Evolutionary conservation across 2,329 filamentous ascomycete genomes (phyloP).

Genomic region (Verticillium dahliae): DNA sequence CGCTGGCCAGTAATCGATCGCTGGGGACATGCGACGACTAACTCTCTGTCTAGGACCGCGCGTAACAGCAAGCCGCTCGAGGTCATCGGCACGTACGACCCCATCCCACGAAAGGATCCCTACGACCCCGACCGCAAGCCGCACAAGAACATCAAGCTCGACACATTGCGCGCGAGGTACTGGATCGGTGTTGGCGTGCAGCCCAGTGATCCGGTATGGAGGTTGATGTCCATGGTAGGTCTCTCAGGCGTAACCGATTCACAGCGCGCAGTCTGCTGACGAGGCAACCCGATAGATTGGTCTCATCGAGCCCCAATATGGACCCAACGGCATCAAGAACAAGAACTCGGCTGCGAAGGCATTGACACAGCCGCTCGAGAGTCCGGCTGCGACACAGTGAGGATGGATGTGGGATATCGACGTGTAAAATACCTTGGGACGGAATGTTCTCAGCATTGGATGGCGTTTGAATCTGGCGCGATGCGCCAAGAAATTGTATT

Average conservation of each 20-base stretch:
- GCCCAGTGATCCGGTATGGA: slow-evolving; percentile 84
- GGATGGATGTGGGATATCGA: not conserved
- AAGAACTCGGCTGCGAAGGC: slow-evolving; percentile 9
- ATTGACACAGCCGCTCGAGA: slow-evolving; percentile 1
- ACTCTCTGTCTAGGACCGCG: slow-evolving; percentile 56
- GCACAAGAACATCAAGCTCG: slow-evolving; percentile 89
- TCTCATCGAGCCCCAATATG: slow-evolving; percentile 30
- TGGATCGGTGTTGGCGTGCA: slow-evolving; percentile 97
- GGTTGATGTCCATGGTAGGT: slow-evolving; percentile 71
- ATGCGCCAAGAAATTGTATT: not conserved
- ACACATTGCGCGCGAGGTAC: slow-evolving; percentile 75
- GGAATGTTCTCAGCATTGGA: not conserved
- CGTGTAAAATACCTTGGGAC: not conserved
- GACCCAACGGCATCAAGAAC: slow-evolving; percentile 8
- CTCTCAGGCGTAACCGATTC: not conserved
- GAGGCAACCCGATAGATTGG: slow-evolving; percentile 24
- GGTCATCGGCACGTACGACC: slow-evolving; percentile 77
- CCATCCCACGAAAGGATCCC: slow-evolving; percentile 55
- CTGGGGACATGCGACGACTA: not conserved
- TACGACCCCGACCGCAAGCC: slow-evolving; percentile 58
- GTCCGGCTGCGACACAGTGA: not conserved
- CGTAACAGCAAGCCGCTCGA: slow-evolving; percentile 85
- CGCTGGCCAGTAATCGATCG: not conserved
- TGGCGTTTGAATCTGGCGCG: not conserved
- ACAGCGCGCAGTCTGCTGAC: not conserved